phyloP scores from a whole-genome alignment of 352 stramenopile species.

The Phytophthora ramorum region DNA sequence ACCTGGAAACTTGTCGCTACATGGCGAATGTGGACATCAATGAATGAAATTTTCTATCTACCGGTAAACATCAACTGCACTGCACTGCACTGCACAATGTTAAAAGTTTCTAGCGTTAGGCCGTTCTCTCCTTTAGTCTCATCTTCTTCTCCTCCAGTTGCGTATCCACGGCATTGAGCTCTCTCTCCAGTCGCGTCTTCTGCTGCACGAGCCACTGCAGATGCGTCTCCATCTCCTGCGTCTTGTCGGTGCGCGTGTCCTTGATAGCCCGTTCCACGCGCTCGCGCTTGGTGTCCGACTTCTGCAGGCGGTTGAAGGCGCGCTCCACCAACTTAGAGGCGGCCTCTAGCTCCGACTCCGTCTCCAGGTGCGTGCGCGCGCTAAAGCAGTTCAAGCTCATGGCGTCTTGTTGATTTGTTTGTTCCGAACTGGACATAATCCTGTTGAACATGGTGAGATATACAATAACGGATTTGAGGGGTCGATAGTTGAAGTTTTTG shows the following conservation, averaged over 20 bases:
- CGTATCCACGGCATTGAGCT: conserved; percentile 53
- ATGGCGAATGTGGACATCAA: conserved; percentile 4
- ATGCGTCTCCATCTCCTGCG: conserved; percentile 56
- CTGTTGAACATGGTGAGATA: conserved; percentile 16
- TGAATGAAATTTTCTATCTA: neutral
- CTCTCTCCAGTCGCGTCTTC: conserved; percentile 54
- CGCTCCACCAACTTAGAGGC: conserved; percentile 71
- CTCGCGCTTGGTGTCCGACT: conserved; percentile 55
- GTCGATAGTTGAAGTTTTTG: conserved; percentile 34
- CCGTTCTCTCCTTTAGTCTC: conserved; percentile 56
- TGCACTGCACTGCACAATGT: conserved; percentile 2
- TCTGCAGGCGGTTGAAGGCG: conserved; percentile 63
- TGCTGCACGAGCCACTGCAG: conserved; percentile 62
- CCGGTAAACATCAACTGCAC: conserved; percentile 2
- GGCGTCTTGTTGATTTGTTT: conserved; percentile 8
- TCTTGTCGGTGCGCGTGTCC: conserved; percentile 40
- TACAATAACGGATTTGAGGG: conserved; percentile 26
- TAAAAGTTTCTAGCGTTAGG: neutral
- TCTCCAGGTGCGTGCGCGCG: conserved; percentile 51
- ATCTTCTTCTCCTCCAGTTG: conserved; percentile 65
- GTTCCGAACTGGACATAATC: conserved; percentile 12
- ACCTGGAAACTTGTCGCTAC: conserved; percentile 1
- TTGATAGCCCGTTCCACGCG: conserved; percentile 50
- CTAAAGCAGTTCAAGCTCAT: conserved; percentile 82
- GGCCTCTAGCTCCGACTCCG: conserved; percentile 72